phyloP scores from a whole-genome alignment of 2,329 filamentous ascomycete species.

The Taxawa tesnikishii region DNA sequence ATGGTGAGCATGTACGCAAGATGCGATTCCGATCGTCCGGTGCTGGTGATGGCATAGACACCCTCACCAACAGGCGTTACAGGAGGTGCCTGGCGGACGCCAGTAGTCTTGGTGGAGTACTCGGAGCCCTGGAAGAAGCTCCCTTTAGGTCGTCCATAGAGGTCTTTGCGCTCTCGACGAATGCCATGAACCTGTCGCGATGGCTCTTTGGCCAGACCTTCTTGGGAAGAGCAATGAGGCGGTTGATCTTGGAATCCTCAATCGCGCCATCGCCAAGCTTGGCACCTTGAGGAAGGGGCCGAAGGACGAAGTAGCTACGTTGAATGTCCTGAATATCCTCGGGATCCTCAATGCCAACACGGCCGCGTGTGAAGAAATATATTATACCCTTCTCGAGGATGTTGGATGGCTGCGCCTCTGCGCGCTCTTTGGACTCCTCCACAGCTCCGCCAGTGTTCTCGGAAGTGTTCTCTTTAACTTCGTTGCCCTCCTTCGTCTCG shows the following conservation, averaged over 20 bases:
- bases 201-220: constrained; percentile 63
- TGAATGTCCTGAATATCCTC: constrained; percentile 59
- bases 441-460: constrained; percentile 26
- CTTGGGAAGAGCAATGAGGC: constrained; percentile 70
- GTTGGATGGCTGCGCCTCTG: constrained; percentile 41
- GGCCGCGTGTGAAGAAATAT: constrained; percentile 78
- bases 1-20: constrained; percentile 71
- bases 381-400: constrained; percentile 81
- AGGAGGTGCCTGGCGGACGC: constrained; percentile 54
- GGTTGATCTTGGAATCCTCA: constrained; percentile 47
- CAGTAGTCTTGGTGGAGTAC: constrained; percentile 65
- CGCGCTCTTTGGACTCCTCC: constrained; percentile 37
- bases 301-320: constrained; percentile 67
- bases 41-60: constrained; percentile 68
- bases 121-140: constrained; percentile 54
- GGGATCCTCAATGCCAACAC: constrained; percentile 61
- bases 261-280: constrained; percentile 49
- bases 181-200: constrained; percentile 62
- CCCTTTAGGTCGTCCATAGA: constrained; percentile 60
- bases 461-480: not conserved
- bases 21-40: constrained; percentile 48
- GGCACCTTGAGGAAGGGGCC: constrained; percentile 58
- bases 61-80: constrained; percentile 72
- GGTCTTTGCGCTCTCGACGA: constrained; percentile 63
- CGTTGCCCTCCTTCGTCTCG: not conserved